phyloP scores from a whole-genome alignment of 2,329 filamentous ascomycete genomes.

The Pyrenophora graminea region DNA sequence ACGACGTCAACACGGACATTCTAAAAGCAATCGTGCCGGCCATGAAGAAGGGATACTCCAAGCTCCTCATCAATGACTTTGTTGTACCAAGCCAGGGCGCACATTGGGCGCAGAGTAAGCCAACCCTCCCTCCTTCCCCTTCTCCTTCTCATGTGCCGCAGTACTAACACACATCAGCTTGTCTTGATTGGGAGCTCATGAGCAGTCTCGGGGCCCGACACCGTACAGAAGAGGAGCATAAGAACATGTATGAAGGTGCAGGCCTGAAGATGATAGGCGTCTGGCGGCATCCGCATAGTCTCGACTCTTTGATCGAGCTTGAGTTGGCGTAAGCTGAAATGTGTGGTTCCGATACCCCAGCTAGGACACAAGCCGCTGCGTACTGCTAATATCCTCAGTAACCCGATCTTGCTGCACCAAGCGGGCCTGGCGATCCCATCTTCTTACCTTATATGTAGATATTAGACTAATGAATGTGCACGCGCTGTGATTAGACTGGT shows the following conservation, averaged over 20 bases:
- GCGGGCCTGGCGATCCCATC: too few relatives aligned
- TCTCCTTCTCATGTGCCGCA: background rate
- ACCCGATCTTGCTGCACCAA: too few relatives aligned
- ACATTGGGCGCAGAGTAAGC: slow-evolving; percentile 31
- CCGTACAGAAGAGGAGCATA: slow-evolving; percentile 29
- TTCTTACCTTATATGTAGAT: too few relatives aligned
- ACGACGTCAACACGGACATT: slow-evolving; percentile 27
- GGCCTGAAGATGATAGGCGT: slow-evolving; percentile 24
- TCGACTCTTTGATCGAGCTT: slow-evolving; percentile 31
- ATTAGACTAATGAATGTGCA: too few relatives aligned
- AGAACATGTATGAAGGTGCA: slow-evolving; percentile 23
- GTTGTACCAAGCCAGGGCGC: slow-evolving; percentile 31
- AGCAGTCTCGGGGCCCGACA: slow-evolving; percentile 26
- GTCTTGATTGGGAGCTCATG: slow-evolving; percentile 36
- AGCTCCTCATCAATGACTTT: slow-evolving; percentile 34
- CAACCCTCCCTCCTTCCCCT: background rate
- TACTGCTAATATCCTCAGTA: too few relatives aligned
- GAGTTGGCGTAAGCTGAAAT: slow-evolving; percentile 15
- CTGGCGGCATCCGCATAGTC: slow-evolving; percentile 26
- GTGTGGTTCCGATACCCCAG: too few relatives aligned
- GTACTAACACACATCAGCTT: slow-evolving; percentile 12
- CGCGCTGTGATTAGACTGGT: too few relatives aligned
- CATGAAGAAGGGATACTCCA: slow-evolving; percentile 36
- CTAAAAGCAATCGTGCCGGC: slow-evolving; percentile 30
- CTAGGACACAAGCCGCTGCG: too few relatives aligned